These are phyloP conservation scores for Hygrocybe coccinea DNA, from an alignment of 768 basidiomycete genomes.

Conservation along the genomic window DNA sequence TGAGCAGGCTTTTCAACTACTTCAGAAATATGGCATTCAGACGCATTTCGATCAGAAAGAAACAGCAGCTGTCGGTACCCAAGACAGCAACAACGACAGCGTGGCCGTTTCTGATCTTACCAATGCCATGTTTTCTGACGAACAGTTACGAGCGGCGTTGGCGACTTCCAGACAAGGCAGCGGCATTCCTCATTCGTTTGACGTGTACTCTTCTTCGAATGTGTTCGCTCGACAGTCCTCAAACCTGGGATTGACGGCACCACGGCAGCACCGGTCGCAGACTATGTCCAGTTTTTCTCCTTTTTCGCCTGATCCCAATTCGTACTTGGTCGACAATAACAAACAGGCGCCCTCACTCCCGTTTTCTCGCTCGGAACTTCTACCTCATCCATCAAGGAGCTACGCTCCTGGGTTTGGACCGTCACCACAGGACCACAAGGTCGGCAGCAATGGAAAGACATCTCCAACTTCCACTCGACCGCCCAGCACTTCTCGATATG, in stretches of 20 bases:
- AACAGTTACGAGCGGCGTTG: constrained; percentile 15
- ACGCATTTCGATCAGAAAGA: constrained; percentile 30
- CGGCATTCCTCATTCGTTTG: not conserved
- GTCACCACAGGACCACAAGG: constrained; percentile 35
- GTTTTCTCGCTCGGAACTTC: constrained; percentile 35
- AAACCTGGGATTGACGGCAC: constrained; percentile 7
- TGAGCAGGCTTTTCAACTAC: constrained; percentile 58
- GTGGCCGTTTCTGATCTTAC: constrained; percentile 11
- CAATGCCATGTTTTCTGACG: constrained; percentile 10
- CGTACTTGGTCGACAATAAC: constrained; percentile 32
- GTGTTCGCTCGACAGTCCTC: constrained; percentile 11
- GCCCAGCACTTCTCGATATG: constrained; percentile 43
- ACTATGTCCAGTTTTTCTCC: constrained; percentile 54
- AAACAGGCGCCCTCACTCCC: constrained; percentile 34
- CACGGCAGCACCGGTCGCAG: constrained; percentile 14
- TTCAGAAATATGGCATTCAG: constrained; percentile 51
- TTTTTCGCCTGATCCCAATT: constrained; percentile 73
- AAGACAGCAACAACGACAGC: constrained; percentile 9
- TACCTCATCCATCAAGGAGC: constrained; percentile 47
- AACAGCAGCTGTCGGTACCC: constrained; percentile 2
- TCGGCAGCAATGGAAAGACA: constrained; percentile 25
- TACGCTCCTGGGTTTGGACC: constrained; percentile 50
- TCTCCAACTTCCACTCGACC: constrained; percentile 44
- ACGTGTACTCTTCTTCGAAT: not conserved
- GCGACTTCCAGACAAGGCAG: constrained; percentile 12